Evolutionary conservation across 2,329 filamentous ascomycete genomes (phyloP).

Genomic region (Mycogone perniciosa): DNA sequence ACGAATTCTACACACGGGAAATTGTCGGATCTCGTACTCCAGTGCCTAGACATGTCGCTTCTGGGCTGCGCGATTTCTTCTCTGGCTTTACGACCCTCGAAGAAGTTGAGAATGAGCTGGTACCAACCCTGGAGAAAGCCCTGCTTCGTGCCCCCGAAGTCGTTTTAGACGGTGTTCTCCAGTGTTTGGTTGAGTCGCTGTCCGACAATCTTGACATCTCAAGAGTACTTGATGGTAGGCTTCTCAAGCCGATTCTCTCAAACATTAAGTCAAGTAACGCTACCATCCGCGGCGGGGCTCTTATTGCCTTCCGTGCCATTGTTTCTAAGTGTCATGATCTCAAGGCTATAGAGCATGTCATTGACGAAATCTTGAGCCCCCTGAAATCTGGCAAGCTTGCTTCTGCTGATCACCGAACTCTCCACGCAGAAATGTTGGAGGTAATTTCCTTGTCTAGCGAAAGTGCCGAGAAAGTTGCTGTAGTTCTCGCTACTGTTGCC

Average conservation of each 20-base stretch:
- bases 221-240: conserved; percentile 59
- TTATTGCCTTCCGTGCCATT: conserved; percentile 67
- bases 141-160: conserved; percentile 86
- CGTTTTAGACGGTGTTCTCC: conserved; percentile 71
- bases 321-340: conserved; percentile 55
- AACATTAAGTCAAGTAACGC: conserved; percentile 88
- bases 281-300: conserved; percentile 66
- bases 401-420: conserved; percentile 73
- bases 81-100: conserved; percentile 62
- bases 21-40: conserved; percentile 70
- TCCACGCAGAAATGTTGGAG: conserved; percentile 76
- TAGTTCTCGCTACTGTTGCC: conserved; percentile 60
- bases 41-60: conserved; percentile 65
- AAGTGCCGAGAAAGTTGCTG: conserved; percentile 60
- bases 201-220: conserved; percentile 71
- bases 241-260: conserved; percentile 82
- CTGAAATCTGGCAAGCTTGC: conserved; percentile 80
- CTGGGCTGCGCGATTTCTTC: conserved; percentile 78
- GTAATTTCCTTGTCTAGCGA: conserved; percentile 53
- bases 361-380: conserved; percentile 71
- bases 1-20: conserved; percentile 79
- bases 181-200: conserved; percentile 64
- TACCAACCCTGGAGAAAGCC: conserved; percentile 81
- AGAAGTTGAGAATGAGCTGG: conserved; percentile 68
- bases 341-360: conserved; percentile 56